Conservation (phyloP, 2,329 filamentous ascomycete species). For the Fusarium drepaniforme region DNA sequence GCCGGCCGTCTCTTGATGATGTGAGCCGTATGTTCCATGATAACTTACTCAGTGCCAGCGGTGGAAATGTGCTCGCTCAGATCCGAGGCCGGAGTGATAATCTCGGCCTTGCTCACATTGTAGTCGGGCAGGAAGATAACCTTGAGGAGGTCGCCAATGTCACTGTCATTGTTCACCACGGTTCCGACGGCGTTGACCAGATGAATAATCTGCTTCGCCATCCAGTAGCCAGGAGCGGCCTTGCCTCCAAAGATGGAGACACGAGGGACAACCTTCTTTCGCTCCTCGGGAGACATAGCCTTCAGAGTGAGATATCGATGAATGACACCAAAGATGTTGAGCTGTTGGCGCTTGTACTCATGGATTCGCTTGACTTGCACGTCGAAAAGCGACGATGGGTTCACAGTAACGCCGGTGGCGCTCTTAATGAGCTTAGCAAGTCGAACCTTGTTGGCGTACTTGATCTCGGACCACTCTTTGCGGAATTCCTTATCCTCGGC, state of each 20-base stretch:
- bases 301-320: slow-evolving; percentile 94
- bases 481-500: slow-evolving; percentile 91
- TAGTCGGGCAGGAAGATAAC: slow-evolving; percentile 98
- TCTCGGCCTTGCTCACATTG: slow-evolving; percentile 99
- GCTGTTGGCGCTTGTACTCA: slow-evolving; percentile 98
- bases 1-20: neutral
- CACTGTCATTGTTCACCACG: slow-evolving; percentile 92
- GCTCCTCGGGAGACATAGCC: slow-evolving; percentile 82
- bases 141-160: slow-evolving; percentile 94
- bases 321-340: slow-evolving; percentile 99
- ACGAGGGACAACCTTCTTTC: slow-evolving; percentile 86
- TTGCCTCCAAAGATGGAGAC: slow-evolving; percentile 99
- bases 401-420: slow-evolving; percentile 83
- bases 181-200: slow-evolving; percentile 91
- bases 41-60: slow-evolving; percentile 85
- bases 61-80: slow-evolving; percentile 99
- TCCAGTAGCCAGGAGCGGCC: slow-evolving; percentile 98
- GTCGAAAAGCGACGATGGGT: slow-evolving; percentile 91
- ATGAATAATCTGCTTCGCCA: slow-evolving; percentile 99
- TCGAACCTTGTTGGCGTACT: slow-evolving; percentile 93
- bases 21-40: neutral
- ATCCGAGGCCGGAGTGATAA: slow-evolving; percentile 93
- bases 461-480: slow-evolving; percentile 96
- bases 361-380: slow-evolving; percentile 99
- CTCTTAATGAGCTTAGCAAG: slow-evolving; percentile 92